A percentile compares a stretch with the other conserved stretches of the same genome.
phyloP scores from a whole-genome alignment of 306 rosid species.

The Abrus pulchellus region DNA sequence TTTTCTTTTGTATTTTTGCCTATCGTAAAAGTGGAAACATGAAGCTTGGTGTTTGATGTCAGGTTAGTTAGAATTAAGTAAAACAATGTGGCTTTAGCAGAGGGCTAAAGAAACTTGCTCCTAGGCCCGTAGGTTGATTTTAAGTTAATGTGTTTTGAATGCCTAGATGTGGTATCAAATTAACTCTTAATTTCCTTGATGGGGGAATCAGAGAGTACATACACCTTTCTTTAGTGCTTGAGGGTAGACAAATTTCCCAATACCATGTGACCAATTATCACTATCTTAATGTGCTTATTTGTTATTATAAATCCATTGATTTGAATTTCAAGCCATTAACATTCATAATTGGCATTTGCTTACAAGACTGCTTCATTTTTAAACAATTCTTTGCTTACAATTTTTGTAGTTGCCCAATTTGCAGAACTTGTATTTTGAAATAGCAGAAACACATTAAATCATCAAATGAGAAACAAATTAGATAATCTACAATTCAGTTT shows the following conservation, averaged over 20 bases:
- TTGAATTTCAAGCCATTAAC: slow-evolving; percentile 18
- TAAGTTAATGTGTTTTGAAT: slow-evolving; percentile 9
- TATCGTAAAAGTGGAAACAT: slow-evolving; percentile 26
- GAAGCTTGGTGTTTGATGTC: slow-evolving; percentile 30
- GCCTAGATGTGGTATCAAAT: not conserved
- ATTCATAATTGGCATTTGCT: slow-evolving; percentile 31
- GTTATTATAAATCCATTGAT: not conserved
- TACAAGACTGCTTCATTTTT: slow-evolving; percentile 1
- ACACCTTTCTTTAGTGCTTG: not conserved
- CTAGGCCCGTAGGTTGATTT: slow-evolving; percentile 9
- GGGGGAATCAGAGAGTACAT: slow-evolving; percentile 5
- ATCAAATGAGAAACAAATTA: slow-evolving; percentile 22
- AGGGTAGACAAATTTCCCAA: slow-evolving; percentile 31
- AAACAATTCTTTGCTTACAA: slow-evolving; percentile 18
- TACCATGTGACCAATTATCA: not conserved
- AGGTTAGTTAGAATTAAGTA: not conserved
- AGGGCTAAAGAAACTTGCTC: slow-evolving; percentile 20
- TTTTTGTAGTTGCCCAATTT: slow-evolving; percentile 30
- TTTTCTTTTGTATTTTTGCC: not conserved
- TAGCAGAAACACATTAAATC: slow-evolving; percentile 34
- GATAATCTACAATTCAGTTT: slow-evolving; percentile 18
- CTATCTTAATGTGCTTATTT: slow-evolving; percentile 26
- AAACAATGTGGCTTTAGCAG: slow-evolving; percentile 37
- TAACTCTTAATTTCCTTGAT: not conserved
- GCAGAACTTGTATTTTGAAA: slow-evolving; percentile 29